These are phyloP conservation scores for Chlamydomonas asymmetrica DNA, from an alignment of 139 green algal genomes.

Conservation along the genomic window DNA sequence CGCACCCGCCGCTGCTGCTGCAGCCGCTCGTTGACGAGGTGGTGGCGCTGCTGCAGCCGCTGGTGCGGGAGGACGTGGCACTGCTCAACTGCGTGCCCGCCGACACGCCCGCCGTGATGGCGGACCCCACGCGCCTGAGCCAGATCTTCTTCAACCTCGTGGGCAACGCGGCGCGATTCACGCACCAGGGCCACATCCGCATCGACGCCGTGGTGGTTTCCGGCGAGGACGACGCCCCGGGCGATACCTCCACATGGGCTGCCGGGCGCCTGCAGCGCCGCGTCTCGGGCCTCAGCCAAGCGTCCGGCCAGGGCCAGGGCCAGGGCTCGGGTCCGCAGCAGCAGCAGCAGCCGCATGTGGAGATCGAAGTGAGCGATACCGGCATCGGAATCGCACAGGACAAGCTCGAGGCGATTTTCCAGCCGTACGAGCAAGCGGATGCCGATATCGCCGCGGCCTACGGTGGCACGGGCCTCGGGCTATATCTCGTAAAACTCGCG, in stretches of 20 bases:
- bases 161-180: conserved; percentile 47
- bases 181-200: conserved; percentile 18
- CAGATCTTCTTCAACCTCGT: conserved; percentile 62
- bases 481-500: conserved; percentile 52
- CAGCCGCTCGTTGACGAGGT: conserved; percentile 41
- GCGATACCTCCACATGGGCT: no score
- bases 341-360: conserved; percentile 2
- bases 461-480: conserved; percentile 62
- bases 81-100: conserved; percentile 37
- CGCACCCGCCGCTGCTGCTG: conserved; percentile 8
- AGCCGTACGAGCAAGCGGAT: conserved; percentile 22
- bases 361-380: conserved; percentile 34
- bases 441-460: no score
- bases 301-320: not conserved
- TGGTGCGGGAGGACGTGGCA: conserved; percentile 44
- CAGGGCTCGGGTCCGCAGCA: not conserved
- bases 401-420: conserved; percentile 26
- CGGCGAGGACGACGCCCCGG: no score
- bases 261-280: no score
- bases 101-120: conserved; percentile 33
- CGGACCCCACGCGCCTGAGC: conserved; percentile 36
- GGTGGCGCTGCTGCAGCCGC: conserved; percentile 35
- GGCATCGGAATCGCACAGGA: conserved; percentile 17
- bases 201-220: conserved; percentile 5
- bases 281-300: no score